phyloP scores from a whole-genome alignment of 768 basidiomycete genomes.

The Termitomyces sp. region DNA sequence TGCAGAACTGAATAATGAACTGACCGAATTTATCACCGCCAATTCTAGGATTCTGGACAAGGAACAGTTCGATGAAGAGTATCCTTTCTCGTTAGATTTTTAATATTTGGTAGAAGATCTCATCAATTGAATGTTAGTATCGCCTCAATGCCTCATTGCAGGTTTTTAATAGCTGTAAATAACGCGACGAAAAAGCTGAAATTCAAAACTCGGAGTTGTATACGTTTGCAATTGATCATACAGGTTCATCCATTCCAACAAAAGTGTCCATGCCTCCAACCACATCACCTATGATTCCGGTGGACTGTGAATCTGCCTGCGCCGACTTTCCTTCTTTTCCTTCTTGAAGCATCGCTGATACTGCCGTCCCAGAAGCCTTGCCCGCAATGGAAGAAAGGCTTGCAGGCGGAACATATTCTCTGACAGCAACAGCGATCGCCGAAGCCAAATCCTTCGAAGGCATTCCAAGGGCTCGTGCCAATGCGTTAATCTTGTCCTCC shows the following conservation, averaged over 20 bases:
- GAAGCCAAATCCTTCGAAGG: conserved; percentile 54
- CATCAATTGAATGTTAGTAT: not conserved
- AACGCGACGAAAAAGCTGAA: too few relatives aligned
- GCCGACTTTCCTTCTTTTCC: conserved; percentile 8
- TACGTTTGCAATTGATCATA: conserved; percentile 7
- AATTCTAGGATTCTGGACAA: conserved; percentile 8
- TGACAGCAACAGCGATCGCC: conserved; percentile 58
- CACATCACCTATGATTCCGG: conserved; percentile 25
- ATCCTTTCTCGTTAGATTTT: conserved; percentile 4
- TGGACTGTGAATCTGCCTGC: conserved; percentile 13
- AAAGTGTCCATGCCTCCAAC: conserved; percentile 32
- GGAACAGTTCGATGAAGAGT: conserved; percentile 7
- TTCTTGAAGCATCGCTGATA: conserved; percentile 32
- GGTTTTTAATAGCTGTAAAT: too few relatives aligned
- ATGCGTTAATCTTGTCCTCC: conserved; percentile 51
- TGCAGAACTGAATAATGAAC: conserved; percentile 7
- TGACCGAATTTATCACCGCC: conserved; percentile 1
- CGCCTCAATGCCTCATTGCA: too few relatives aligned
- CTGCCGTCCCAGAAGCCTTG: conserved; percentile 39
- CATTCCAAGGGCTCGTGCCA: conserved; percentile 61
- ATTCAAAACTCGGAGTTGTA: not conserved
- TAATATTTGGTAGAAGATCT: not conserved
- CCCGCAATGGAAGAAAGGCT: conserved; percentile 52
- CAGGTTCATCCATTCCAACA: conserved; percentile 44
- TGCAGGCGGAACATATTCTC: conserved; percentile 54